Percentiles rank a stretch among this genome's conserved stretches.
phyloP scores from a whole-genome alignment of 495 filamentous ascomycete genomes.

The Lasiosphaeria miniovina region DNA sequence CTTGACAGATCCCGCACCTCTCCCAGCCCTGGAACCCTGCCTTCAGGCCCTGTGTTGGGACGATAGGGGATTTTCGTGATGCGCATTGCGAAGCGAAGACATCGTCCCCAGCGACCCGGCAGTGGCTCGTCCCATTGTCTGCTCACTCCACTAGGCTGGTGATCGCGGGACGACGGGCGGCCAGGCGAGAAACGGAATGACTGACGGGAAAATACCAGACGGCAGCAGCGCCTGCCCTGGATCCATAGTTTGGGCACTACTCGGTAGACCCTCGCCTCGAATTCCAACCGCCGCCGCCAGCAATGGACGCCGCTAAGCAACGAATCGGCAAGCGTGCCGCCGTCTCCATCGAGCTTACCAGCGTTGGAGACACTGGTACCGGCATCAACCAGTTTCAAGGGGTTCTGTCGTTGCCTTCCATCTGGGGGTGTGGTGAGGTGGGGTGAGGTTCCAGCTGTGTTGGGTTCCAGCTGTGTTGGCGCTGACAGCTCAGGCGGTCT shows the following conservation, averaged over 20 bases:
- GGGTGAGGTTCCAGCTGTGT: slow-evolving; percentile 6
- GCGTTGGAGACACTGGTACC: slow-evolving; percentile 1
- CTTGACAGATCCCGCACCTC: slow-evolving; percentile 13
- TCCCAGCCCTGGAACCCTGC: not conserved
- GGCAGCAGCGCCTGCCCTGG: too few relatives aligned
- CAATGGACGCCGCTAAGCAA: not conserved
- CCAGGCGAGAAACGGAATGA: too few relatives aligned
- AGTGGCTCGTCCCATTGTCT: too few relatives aligned
- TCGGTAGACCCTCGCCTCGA: too few relatives aligned
- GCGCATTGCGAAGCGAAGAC: slow-evolving; percentile 10
- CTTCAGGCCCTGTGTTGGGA: not conserved
- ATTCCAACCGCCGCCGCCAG: not conserved
- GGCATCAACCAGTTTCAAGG: slow-evolving; percentile 15
- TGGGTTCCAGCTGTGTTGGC: too few relatives aligned
- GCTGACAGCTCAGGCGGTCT: not conserved
- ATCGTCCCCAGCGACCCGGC: too few relatives aligned
- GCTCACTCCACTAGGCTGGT: too few relatives aligned
- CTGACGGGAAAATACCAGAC: too few relatives aligned
- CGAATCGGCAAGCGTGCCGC: slow-evolving; percentile 1
- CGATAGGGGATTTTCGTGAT: slow-evolving; percentile 21
- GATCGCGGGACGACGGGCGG: too few relatives aligned
- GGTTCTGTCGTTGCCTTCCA: not conserved
- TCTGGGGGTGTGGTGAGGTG: slow-evolving; percentile 3
- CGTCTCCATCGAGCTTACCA: not conserved
- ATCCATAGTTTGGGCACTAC: too few relatives aligned